Percentiles rank a stretch among this genome's conserved stretches.
Evolutionary conservation across 2,329 filamentous ascomycete species (phyloP).

Genomic region (Metarhizium humberi): DNA sequence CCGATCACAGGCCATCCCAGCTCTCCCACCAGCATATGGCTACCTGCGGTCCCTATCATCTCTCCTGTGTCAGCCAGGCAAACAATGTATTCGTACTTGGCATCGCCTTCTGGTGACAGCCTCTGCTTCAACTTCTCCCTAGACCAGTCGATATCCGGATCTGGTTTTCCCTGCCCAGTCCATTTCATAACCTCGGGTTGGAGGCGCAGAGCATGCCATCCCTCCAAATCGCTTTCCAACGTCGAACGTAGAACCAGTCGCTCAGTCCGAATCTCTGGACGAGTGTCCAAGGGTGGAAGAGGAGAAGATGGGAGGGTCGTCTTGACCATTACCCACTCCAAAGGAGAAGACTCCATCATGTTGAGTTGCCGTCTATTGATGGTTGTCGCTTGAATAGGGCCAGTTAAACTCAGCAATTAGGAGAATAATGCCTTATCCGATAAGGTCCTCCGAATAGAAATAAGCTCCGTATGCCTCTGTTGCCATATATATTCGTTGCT

Average conservation of each 20-base stretch:
- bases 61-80: constrained; percentile 35
- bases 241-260: constrained; percentile 47
- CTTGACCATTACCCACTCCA: constrained; percentile 32
- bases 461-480: too few species aligned
- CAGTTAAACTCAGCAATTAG: too few species aligned
- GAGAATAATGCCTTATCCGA: too few species aligned
- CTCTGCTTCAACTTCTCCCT: constrained; percentile 27
- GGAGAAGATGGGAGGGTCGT: constrained; percentile 36
- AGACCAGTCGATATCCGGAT: constrained; percentile 36
- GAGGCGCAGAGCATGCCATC: constrained; percentile 41
- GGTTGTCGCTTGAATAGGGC: too few species aligned
- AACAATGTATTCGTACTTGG: constrained; percentile 49
- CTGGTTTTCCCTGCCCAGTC: constrained; percentile 33
- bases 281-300: constrained; percentile 28
- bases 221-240: constrained; percentile 37
- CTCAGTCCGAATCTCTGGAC: constrained; percentile 35
- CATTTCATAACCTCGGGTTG: constrained; percentile 55
- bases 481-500: not conserved
- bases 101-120: constrained; percentile 38
- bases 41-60: constrained; percentile 41
- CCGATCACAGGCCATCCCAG: constrained; percentile 49
- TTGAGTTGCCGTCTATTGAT: not conserved
- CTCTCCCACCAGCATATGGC: constrained; percentile 22
- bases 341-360: constrained; percentile 5
- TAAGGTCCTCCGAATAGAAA: too few species aligned